Percentiles rank a stretch among this genome's conserved stretches.
These are phyloP conservation scores for Melanopsichium pennsylvanicum DNA, from an alignment of 1,284 basidiomycete species.

Conservation along the genomic window DNA sequence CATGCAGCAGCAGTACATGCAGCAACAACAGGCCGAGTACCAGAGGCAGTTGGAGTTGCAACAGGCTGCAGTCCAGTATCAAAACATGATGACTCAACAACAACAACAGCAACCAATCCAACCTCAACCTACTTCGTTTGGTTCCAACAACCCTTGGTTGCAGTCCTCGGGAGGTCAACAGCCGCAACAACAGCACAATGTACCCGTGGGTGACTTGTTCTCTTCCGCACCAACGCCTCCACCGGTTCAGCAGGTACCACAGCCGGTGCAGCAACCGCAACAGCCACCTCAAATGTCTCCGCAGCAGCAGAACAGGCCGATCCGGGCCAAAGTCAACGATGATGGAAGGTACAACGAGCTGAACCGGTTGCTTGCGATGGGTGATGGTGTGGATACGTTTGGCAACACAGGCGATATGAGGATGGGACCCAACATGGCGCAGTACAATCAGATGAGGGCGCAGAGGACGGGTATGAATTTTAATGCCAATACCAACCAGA, in stretches of 20 bases:
- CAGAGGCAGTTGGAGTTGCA: conserved; percentile 66
- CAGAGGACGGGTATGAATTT: conserved; percentile 52
- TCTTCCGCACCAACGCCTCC: conserved; percentile 43
- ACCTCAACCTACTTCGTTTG: conserved; percentile 73
- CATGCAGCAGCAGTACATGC: conserved; percentile 69
- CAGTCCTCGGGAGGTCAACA: conserved; percentile 37
- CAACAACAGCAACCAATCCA: conserved; percentile 64
- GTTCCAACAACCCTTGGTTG: conserved; percentile 87
- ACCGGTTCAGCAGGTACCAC: conserved; percentile 19
- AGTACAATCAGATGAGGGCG: conserved; percentile 42
- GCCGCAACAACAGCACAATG: conserved; percentile 45
- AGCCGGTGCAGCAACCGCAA: conserved; percentile 12
- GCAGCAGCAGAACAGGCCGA: conserved; percentile 29
- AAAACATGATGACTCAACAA: conserved; percentile 67
- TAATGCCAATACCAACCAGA: conserved; percentile 16
- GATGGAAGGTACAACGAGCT: conserved; percentile 56
- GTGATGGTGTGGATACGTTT: conserved; percentile 64
- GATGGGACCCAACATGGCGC: conserved; percentile 50
- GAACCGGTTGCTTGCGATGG: conserved; percentile 60
- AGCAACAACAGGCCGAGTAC: conserved; percentile 62
- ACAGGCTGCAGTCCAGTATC: conserved; percentile 66
- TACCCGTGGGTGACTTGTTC: conserved; percentile 57
- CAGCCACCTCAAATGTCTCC: conserved; percentile 2
- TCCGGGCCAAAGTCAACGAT: conserved; percentile 41
- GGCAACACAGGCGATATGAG: conserved; percentile 64